These are phyloP conservation scores for Dactylellina cionopaga DNA, from an alignment of 2,329 filamentous ascomycete species.

Conservation along the genomic window DNA sequence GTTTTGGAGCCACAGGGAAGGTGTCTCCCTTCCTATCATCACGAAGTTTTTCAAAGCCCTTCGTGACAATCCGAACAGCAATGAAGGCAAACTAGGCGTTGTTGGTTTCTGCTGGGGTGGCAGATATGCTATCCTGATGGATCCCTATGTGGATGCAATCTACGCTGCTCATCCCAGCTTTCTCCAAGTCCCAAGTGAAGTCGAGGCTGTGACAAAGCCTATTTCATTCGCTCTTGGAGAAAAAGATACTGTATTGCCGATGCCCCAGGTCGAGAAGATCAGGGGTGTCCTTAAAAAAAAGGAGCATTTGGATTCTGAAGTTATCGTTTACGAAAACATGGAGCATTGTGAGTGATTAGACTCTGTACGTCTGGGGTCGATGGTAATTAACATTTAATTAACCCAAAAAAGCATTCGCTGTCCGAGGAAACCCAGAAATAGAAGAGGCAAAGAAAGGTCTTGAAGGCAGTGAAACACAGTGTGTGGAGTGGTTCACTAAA, in stretches of 20 bases:
- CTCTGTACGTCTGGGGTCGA: not conserved
- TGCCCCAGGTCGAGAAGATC: conserved; percentile 59
- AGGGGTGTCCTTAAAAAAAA: conserved; percentile 60
- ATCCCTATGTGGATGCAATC: conserved; percentile 57
- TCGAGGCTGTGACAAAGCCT: conserved; percentile 63
- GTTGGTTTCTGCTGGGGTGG: conserved; percentile 74
- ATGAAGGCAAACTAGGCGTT: conserved; percentile 63
- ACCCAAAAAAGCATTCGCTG: conserved; percentile 59
- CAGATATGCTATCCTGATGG: conserved; percentile 66
- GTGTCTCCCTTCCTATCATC: conserved; percentile 53
- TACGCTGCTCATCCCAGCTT: conserved; percentile 57
- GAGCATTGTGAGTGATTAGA: conserved; percentile 58
- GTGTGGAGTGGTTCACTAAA: conserved; percentile 58
- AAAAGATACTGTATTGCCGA: conserved; percentile 62
- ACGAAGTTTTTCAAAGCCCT: conserved; percentile 53
- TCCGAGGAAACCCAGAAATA: conserved; percentile 56
- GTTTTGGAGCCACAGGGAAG: conserved; percentile 53
- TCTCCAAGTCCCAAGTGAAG: conserved; percentile 64
- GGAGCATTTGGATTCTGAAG: conserved; percentile 59
- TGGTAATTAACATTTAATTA: not conserved
- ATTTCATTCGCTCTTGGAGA: conserved; percentile 65
- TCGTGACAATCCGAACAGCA: conserved; percentile 33
- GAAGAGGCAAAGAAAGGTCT: conserved; percentile 55
- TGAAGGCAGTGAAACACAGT: conserved; percentile 58
- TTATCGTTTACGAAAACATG: conserved; percentile 60